A percentile compares a stretch with the other conserved stretches of the same genome.
These are phyloP conservation scores for Apodospora peruviana DNA, from an alignment of 495 filamentous ascomycete species.

Conservation along the genomic window DNA sequence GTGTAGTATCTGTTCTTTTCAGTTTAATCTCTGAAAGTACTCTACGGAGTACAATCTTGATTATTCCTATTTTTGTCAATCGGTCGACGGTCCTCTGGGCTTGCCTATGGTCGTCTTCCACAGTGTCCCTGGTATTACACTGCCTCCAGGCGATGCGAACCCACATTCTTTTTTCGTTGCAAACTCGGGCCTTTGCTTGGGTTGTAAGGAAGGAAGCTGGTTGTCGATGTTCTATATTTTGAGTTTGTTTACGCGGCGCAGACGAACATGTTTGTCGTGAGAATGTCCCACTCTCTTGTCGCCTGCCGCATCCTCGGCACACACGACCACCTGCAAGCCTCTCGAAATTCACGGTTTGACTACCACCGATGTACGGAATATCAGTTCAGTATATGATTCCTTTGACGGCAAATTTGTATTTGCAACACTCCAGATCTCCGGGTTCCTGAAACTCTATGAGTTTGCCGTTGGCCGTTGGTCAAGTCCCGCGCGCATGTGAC, in stretches of 20 bases:
- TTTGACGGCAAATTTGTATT: too few species aligned
- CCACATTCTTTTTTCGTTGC: conserved; percentile 12
- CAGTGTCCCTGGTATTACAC: conserved; percentile 87
- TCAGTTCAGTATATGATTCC: too few species aligned
- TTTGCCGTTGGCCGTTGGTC: too few species aligned
- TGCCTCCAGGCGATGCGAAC: conserved; percentile 80
- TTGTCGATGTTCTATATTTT: not conserved
- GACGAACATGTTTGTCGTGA: too few species aligned
- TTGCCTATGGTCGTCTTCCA: conserved; percentile 67
- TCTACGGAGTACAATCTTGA: conserved; percentile 69
- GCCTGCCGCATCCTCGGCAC: too few species aligned
- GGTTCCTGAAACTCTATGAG: too few species aligned
- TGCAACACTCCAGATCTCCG: too few species aligned
- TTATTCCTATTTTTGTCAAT: conserved; percentile 74
- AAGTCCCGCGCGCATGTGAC: too few species aligned
- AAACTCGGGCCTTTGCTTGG: conserved; percentile 9
- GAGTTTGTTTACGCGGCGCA: not conserved
- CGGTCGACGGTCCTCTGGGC: conserved; percentile 48
- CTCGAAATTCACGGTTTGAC: too few species aligned
- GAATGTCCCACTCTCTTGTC: too few species aligned
- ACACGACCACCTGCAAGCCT: too few species aligned
- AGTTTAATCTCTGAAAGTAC: conserved; percentile 78
- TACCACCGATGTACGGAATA: too few species aligned
- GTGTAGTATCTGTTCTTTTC: conserved; percentile 99
- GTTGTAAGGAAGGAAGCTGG: conserved; percentile 14